These are phyloP conservation scores for Persicaria tinctoria DNA, from an alignment of 148 eudicot species.

Conservation along the genomic window DNA sequence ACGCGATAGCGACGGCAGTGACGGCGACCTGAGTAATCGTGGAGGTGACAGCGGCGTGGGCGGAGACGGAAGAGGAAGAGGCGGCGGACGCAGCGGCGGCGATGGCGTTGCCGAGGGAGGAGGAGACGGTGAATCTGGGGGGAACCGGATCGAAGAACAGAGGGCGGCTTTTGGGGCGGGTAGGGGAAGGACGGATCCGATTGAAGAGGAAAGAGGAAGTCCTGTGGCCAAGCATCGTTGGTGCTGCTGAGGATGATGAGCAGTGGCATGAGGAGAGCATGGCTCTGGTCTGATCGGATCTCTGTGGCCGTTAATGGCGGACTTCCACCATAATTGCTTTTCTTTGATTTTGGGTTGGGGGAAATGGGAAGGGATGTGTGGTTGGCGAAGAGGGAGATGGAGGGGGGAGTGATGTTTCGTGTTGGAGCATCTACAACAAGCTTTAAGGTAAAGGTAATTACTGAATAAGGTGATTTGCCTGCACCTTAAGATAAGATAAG, in stretches of 20 bases:
- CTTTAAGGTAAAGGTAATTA: too few relatives aligned
- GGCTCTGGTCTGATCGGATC: conserved; percentile 6
- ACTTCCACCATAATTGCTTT: neutral
- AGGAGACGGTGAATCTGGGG: conserved; percentile 33
- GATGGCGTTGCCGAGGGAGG: conserved; percentile 51
- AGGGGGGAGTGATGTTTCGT: neutral
- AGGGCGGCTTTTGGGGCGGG: conserved; percentile 24
- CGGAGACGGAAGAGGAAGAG: conserved; percentile 26
- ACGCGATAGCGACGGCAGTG: conserved; percentile 91
- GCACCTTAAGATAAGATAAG: too few relatives aligned
- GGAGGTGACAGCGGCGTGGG: conserved; percentile 73
- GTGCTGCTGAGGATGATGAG: neutral
- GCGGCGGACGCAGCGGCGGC: conserved; percentile 37
- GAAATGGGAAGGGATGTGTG: neutral
- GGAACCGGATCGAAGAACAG: conserved; percentile 18
- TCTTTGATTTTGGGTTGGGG: neutral
- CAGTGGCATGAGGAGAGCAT: conserved; percentile 14
- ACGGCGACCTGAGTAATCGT: conserved; percentile 91
- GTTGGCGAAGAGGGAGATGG: conserved; percentile 6
- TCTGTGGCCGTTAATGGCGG: conserved; percentile 11
- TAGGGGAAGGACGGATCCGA: conserved; percentile 11
- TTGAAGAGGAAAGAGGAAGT: conserved; percentile 13
- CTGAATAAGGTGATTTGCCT: too few relatives aligned
- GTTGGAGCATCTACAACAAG: too few relatives aligned
- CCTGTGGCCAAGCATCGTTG: conserved; percentile 19